Percentiles rank a stretch among this genome's conserved stretches.
Evolutionary conservation across 148 eudicot species (phyloP).

Genomic region (Amaranthus cruentus): DNA sequence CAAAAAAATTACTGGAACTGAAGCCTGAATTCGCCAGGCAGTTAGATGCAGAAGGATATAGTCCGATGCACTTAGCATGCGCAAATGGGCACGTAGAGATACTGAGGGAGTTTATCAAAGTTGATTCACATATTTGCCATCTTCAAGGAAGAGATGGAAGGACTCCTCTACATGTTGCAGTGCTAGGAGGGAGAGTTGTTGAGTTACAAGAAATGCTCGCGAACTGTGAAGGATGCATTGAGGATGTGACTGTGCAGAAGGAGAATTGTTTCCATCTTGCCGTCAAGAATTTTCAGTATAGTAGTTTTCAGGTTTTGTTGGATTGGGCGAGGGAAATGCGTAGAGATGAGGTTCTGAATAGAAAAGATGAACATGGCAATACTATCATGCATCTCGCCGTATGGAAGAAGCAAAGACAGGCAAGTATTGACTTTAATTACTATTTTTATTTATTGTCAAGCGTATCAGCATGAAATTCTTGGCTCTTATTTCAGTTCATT

Average conservation of each 20-base stretch:
- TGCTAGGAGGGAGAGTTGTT: conserved; percentile 35
- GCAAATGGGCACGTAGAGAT: conserved; percentile 42
- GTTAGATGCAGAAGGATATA: conserved; percentile 43
- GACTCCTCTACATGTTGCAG: conserved; percentile 50
- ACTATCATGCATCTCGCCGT: conserved; percentile 50
- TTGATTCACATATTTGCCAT: conserved; percentile 25
- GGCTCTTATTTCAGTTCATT: neutral
- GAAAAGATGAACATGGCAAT: conserved; percentile 38
- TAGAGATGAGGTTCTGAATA: conserved; percentile 37
- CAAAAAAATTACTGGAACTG: conserved; percentile 23
- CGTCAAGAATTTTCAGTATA: conserved; percentile 39
- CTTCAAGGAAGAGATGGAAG: conserved; percentile 39
- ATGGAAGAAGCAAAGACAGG: conserved; percentile 52
- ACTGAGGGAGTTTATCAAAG: conserved; percentile 38
- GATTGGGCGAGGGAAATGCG: conserved; percentile 29
- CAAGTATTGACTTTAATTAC: conserved; percentile 16
- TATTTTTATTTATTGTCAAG: neutral
- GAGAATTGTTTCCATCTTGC: conserved; percentile 62
- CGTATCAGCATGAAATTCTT: neutral
- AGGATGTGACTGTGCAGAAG: conserved; percentile 39
- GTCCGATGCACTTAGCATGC: conserved; percentile 53
- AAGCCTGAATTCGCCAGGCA: conserved; percentile 36
- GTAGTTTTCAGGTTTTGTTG: conserved; percentile 31
- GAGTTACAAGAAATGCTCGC: conserved; percentile 37
- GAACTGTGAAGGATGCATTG: conserved; percentile 28